Percentiles rank a stretch among this genome's conserved stretches.
phyloP scores from a whole-genome alignment of 2,329 filamentous ascomycete species.

The Alternaria dauci region DNA sequence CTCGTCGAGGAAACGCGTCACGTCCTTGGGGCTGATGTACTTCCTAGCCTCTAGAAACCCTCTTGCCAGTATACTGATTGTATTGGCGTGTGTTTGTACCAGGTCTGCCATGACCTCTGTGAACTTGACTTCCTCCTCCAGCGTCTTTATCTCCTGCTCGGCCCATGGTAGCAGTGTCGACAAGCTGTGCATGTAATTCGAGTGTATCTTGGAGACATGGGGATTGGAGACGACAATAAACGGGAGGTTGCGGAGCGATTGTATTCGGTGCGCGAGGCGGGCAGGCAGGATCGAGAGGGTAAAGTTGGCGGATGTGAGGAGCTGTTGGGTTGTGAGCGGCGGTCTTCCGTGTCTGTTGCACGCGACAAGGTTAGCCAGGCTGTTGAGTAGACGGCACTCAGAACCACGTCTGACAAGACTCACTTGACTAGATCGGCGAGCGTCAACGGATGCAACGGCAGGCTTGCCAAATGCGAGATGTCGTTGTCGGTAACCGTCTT shows the following conservation, averaged over 20 bases:
- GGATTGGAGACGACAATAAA: slow-evolving; percentile 99
- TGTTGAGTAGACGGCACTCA: background rate
- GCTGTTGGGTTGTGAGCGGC: slow-evolving; percentile 78
- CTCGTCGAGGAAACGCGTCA: slow-evolving; percentile 92
- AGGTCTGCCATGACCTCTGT: slow-evolving; percentile 92
- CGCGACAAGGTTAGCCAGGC: slow-evolving; percentile 21
- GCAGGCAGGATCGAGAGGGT: slow-evolving; percentile 91
- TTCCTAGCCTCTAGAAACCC: slow-evolving; percentile 93
- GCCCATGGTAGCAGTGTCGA: slow-evolving; percentile 89
- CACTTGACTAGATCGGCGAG: slow-evolving; percentile 90
- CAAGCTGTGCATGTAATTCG: slow-evolving; percentile 93
- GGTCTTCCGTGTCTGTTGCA: slow-evolving; percentile 74
- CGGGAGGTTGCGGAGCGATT: slow-evolving; percentile 89
- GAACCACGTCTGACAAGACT: slow-evolving; percentile 25
- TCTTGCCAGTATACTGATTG: slow-evolving; percentile 88
- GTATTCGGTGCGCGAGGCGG: slow-evolving; percentile 90
- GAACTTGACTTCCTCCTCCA: slow-evolving; percentile 90
- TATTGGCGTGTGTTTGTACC: slow-evolving; percentile 94
- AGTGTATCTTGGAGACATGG: slow-evolving; percentile 91
- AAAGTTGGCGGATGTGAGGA: slow-evolving; percentile 93
- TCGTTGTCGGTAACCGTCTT: slow-evolving; percentile 70
- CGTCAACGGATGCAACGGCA: slow-evolving; percentile 81
- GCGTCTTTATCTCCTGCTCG: slow-evolving; percentile 72
- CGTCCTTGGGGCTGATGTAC: slow-evolving; percentile 82
- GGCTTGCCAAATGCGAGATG: slow-evolving; percentile 78